These are phyloP conservation scores for Dichotomocladium elegans DNA, from an alignment of 371 early-diverging fungal species.

Conservation along the genomic window DNA sequence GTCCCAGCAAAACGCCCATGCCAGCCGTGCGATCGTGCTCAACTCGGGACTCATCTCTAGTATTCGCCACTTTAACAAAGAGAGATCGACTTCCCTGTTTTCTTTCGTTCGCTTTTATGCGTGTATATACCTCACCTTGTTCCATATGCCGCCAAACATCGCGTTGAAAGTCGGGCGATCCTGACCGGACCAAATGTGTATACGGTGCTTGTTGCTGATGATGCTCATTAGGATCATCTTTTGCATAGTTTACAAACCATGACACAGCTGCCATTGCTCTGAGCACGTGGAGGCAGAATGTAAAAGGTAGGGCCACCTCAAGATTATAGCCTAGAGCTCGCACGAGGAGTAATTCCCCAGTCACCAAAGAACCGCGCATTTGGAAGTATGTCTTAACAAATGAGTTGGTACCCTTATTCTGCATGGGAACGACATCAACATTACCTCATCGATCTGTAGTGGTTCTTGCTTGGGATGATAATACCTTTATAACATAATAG, in stretches of 20 bases:
- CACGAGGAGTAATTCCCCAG: constrained; percentile 40
- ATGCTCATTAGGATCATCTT: constrained; percentile 1
- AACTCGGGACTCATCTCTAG: constrained; percentile 39
- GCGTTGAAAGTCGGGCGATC: constrained; percentile 17
- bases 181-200: too few relatives aligned
- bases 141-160: constrained; percentile 38
- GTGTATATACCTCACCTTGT: constrained; percentile 12
- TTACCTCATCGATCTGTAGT: constrained; percentile 39
- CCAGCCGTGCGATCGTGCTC: constrained; percentile 33
- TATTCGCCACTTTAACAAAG: too few relatives aligned
- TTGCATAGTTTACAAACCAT: constrained; percentile 18
- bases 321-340: constrained; percentile 45
- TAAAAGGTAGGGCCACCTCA: constrained; percentile 43
- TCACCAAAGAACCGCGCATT: constrained; percentile 42
- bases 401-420: background rate
- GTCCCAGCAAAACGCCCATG: constrained; percentile 46
- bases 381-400: constrained; percentile 30
- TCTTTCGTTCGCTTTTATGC: too few relatives aligned
- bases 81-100: too few relatives aligned
- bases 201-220: too few relatives aligned
- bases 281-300: constrained; percentile 41
- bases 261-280: constrained; percentile 35
- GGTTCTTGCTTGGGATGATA: constrained; percentile 36
- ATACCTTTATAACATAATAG: too few relatives aligned
- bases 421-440: background rate